phyloP scores from a whole-genome alignment of 345 rosid species.

The Brassica cretica region DNA sequence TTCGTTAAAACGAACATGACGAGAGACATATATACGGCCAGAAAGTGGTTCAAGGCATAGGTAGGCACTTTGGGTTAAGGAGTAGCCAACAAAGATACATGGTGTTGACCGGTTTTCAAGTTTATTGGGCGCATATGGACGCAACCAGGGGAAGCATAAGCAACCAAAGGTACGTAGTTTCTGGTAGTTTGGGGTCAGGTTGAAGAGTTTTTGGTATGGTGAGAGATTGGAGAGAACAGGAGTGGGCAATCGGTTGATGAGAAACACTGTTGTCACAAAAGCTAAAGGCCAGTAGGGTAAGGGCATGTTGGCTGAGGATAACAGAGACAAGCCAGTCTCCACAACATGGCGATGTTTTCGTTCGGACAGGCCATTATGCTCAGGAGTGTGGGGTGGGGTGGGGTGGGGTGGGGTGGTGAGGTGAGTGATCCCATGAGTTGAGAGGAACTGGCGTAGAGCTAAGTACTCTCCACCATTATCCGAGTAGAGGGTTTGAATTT shows the following conservation, averaged over 20 bases:
- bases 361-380: background rate
- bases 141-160: background rate
- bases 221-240: background rate
- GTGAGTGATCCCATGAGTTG: background rate
- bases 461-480: background rate
- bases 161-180: background rate
- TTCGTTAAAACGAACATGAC: background rate
- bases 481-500: too few species aligned
- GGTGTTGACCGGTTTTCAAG: background rate
- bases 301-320: too few species aligned
- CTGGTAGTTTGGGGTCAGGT: background rate
- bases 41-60: background rate
- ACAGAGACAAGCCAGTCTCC: background rate
- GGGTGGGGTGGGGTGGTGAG: background rate
- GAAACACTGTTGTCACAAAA: too few species aligned
- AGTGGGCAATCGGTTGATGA: too few species aligned
- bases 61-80: background rate
- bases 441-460: background rate
- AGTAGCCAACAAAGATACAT: background rate
- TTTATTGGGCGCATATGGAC: background rate
- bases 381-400: background rate
- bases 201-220: background rate
- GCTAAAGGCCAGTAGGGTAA: too few species aligned
- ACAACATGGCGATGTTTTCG: background rate
- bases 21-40: background rate